Evolutionary conservation across 1,284 basidiomycete species (phyloP).

Genomic region (Thecaphora thlaspeos): DNA sequence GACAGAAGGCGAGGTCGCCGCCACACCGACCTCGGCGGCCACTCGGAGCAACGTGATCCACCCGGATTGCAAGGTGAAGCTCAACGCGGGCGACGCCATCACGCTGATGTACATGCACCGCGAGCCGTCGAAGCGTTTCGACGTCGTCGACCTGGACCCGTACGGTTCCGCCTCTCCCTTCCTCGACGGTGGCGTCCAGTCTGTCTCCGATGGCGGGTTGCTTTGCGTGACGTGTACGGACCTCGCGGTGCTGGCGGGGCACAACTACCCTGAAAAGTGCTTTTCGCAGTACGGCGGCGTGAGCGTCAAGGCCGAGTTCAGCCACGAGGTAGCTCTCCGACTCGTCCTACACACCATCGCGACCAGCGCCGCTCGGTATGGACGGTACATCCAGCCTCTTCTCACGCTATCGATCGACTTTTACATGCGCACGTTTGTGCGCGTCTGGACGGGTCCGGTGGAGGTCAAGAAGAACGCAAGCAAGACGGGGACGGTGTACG

Average conservation of each 20-base stretch:
- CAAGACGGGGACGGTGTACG: slow-evolving; percentile 49
- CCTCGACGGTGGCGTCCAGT: slow-evolving; percentile 93
- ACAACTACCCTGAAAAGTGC: slow-evolving; percentile 83
- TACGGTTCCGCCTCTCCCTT: slow-evolving; percentile 97
- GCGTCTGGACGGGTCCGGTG: slow-evolving; percentile 72
- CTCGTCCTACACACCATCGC: slow-evolving; percentile 83
- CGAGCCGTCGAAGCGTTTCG: slow-evolving; percentile 71
- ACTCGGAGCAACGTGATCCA: slow-evolving; percentile 25
- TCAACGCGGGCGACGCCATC: slow-evolving; percentile 55
- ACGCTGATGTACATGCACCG: slow-evolving; percentile 89
- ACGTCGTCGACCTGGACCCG: slow-evolving; percentile 93
- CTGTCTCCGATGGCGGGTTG: slow-evolving; percentile 75
- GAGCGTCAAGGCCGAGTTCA: slow-evolving; percentile 85
- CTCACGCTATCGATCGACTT: slow-evolving; percentile 95
- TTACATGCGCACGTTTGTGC: slow-evolving; percentile 89
- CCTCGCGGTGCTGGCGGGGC: slow-evolving; percentile 85
- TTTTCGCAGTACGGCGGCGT: slow-evolving; percentile 76
- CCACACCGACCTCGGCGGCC: neutral
- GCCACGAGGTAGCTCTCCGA: slow-evolving; percentile 67
- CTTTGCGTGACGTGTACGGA: slow-evolving; percentile 97
- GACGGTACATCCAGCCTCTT: slow-evolving; percentile 86
- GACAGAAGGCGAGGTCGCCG: neutral
- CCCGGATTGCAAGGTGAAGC: slow-evolving; percentile 51
- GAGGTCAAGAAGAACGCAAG: slow-evolving; percentile 75
- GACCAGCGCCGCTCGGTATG: slow-evolving; percentile 84